These are phyloP conservation scores for Moniliella sp. DNA, from an alignment of 1,284 basidiomycete species.

Conservation along the genomic window DNA sequence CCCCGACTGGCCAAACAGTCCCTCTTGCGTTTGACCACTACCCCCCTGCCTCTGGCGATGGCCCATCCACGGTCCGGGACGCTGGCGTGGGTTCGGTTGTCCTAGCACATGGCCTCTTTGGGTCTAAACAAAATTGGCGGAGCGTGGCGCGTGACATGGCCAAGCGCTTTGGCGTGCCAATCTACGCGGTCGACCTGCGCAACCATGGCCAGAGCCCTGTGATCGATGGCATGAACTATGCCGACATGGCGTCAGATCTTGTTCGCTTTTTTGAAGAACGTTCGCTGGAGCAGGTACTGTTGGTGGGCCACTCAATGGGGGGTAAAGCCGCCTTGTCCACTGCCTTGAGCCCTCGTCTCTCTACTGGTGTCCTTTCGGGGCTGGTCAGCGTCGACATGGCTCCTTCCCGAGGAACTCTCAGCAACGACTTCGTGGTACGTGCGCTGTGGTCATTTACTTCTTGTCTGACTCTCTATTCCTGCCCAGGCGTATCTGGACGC, in stretches of 20 bases:
- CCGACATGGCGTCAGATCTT: constrained; percentile 50
- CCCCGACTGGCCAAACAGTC: constrained; percentile 8
- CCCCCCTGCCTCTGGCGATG: constrained; percentile 3
- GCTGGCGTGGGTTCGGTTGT: constrained; percentile 34
- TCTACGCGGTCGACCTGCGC: constrained; percentile 59
- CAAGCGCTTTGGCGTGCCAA: constrained; percentile 42
- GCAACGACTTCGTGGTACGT: constrained; percentile 43
- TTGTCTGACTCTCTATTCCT: no score
- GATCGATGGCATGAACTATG: constrained; percentile 47
- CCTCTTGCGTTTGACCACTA: constrained; percentile 9
- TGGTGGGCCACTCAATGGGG: constrained; percentile 77
- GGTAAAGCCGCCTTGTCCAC: constrained; percentile 65
- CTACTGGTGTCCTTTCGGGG: constrained; percentile 38
- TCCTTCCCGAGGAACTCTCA: constrained; percentile 46
- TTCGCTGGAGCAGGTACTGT: constrained; percentile 40
- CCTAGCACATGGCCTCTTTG: constrained; percentile 41
- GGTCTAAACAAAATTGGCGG: constrained; percentile 59
- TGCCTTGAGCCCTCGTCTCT: constrained; percentile 43
- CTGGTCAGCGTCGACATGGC: constrained; percentile 64
- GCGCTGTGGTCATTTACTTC: no score
- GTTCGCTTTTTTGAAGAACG: constrained; percentile 38
- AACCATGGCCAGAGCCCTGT: constrained; percentile 65
- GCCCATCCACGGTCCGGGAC: neutral
- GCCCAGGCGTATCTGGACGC: constrained; percentile 45
- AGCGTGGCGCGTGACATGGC: constrained; percentile 49